phyloP scores from a whole-genome alignment of 345 rosid genomes.

The Microcos paniculata region DNA sequence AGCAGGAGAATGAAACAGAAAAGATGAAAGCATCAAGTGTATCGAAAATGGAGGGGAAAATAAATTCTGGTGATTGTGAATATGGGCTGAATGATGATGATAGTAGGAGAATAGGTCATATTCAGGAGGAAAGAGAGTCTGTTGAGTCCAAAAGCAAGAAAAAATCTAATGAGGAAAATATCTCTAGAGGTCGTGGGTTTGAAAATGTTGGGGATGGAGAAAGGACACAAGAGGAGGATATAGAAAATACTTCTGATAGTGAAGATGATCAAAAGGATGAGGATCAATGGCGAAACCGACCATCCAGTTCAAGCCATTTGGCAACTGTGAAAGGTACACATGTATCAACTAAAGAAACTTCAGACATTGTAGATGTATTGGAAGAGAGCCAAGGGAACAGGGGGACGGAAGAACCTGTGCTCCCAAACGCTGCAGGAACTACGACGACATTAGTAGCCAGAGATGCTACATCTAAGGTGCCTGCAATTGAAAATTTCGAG shows the following conservation, averaged over 20 bases:
- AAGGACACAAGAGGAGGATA: not conserved
- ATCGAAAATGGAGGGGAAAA: not conserved
- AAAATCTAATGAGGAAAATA: not conserved
- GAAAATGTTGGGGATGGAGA: slow-evolving; percentile 3
- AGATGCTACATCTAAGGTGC: not conserved
- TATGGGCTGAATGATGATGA: not conserved
- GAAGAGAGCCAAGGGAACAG: not conserved
- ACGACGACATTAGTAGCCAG: not conserved
- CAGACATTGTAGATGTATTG: not conserved
- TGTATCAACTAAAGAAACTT: slow-evolving; percentile 1
- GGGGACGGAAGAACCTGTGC: not conserved
- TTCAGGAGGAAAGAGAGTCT: not conserved
- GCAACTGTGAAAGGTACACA: not conserved
- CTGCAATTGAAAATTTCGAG: not conserved
- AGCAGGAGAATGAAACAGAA: not conserved
- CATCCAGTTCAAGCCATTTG: not conserved
- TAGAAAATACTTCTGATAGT: not conserved
- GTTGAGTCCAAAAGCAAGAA: not conserved
- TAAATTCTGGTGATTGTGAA: not conserved
- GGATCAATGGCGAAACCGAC: not conserved
- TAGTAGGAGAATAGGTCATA: not conserved
- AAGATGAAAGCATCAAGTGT: slow-evolving; percentile 1
- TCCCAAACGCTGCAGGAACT: not conserved
- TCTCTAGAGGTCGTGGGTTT: not conserved
- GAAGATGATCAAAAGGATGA: not conserved